phyloP scores from a whole-genome alignment of 768 basidiomycete genomes.

The Leccinum boreale region DNA sequence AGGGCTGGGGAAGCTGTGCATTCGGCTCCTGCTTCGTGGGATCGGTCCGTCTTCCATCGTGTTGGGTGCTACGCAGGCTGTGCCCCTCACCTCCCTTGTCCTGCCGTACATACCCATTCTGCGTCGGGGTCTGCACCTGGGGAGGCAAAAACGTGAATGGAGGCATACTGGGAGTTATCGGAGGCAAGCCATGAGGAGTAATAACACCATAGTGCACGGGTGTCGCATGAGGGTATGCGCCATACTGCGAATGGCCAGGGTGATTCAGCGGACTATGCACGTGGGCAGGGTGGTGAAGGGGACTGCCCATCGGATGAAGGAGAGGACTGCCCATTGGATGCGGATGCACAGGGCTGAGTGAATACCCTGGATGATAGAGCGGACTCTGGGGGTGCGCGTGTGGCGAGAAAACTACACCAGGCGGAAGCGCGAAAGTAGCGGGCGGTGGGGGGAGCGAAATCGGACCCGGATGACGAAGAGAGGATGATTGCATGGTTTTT shows the following conservation, averaged over 20 bases:
- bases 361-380: conserved; percentile 36
- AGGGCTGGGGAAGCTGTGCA: conserved; percentile 5
- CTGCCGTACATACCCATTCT: conserved; percentile 12
- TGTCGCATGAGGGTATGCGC: conserved; percentile 21
- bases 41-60: conserved; percentile 7
- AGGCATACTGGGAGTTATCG: conserved; percentile 97
- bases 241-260: conserved; percentile 29
- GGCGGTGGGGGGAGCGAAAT: conserved; percentile 69
- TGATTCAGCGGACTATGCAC: conserved; percentile 32
- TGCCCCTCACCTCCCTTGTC: conserved; percentile 1
- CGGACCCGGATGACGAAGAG: conserved; percentile 63
- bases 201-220: conserved; percentile 36
- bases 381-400: conserved; percentile 38
- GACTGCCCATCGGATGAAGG: conserved; percentile 37
- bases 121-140: conserved; percentile 28
- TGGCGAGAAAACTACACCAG: conserved; percentile 32
- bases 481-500: conserved; percentile 22
- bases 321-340: conserved; percentile 34
- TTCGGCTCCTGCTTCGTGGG: conserved; percentile 4
- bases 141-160: conserved; percentile 81
- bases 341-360: conserved; percentile 27
- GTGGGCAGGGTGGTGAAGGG: conserved; percentile 31
- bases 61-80: background rate
- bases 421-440: conserved; percentile 42
- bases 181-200: conserved; percentile 81